Percentiles rank a stretch among this genome's conserved stretches.
These are phyloP conservation scores for Cyberlindnera amylophila DNA, from an alignment of 805 yeast species.

Conservation along the genomic window DNA sequence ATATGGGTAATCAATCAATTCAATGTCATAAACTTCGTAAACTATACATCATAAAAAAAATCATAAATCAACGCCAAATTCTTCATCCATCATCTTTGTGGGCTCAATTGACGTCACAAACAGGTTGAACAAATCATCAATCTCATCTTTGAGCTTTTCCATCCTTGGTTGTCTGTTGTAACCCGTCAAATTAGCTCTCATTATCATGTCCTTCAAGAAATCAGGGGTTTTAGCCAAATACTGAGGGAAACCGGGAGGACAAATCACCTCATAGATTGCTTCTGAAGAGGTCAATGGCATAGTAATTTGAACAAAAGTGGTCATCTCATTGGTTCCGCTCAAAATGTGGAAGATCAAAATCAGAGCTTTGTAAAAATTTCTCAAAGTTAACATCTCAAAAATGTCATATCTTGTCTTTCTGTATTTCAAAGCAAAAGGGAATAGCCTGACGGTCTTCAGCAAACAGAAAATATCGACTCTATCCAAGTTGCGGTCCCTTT, in stretches of 20 bases:
- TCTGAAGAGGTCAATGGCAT: conserved; percentile 13
- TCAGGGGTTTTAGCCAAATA: conserved; percentile 19
- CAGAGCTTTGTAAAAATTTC: conserved; percentile 15
- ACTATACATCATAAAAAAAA: not conserved
- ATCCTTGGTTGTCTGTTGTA: conserved; percentile 1
- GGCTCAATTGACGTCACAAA: conserved; percentile 11
- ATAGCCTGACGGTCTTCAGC: conserved; percentile 13
- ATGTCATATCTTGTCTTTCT: conserved; percentile 17
- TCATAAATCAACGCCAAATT: not conserved
- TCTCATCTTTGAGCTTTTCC: not conserved
- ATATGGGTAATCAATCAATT: too few relatives aligned
- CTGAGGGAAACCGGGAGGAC: conserved; percentile 5
- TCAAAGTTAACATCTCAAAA: conserved; percentile 16
- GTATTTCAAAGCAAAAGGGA: conserved; percentile 15
- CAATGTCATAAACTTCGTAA: not conserved
- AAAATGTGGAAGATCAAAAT: conserved; percentile 6
- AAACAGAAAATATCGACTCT: conserved; percentile 19
- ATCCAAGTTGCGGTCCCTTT: conserved; percentile 14
- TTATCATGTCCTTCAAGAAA: conserved; percentile 14
- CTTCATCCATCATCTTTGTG: conserved; percentile 1
- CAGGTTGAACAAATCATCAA: conserved; percentile 10
- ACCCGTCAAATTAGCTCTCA: conserved; percentile 16
- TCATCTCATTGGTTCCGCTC: conserved; percentile 20
- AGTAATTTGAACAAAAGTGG: conserved; percentile 10
- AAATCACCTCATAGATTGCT: conserved; percentile 8